Percentiles rank a stretch among this genome's conserved stretches.
Conservation (phyloP, 805 yeast genomes). For the Nakazawaea wickerhamii region DNA sequence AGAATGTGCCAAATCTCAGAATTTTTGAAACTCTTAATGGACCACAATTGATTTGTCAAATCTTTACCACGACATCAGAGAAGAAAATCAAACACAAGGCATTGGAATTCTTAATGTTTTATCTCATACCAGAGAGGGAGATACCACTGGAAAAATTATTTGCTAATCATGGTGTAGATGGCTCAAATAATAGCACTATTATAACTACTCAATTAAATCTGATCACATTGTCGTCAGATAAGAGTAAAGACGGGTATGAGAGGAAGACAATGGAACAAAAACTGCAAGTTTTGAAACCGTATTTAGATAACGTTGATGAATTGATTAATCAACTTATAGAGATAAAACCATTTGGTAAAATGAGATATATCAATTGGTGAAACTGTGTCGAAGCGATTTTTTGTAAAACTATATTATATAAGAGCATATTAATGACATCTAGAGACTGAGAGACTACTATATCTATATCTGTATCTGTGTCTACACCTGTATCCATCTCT, state of each 20-base stretch:
- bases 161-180: not conserved
- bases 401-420: too few relatives aligned
- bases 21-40: slow-evolving; percentile 55
- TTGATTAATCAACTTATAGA: slow-evolving; percentile 39
- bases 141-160: not conserved
- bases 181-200: not conserved
- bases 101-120: slow-evolving; percentile 65
- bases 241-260: slow-evolving; percentile 19
- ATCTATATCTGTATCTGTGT: too few relatives aligned
- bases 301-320: slow-evolving; percentile 41
- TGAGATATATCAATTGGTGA: slow-evolving; percentile 40
- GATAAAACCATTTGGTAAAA: slow-evolving; percentile 44
- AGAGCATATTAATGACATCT: too few relatives aligned
- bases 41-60: slow-evolving; percentile 42
- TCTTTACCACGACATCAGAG: slow-evolving; percentile 33
- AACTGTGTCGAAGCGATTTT: too few relatives aligned
- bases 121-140: slow-evolving; percentile 52
- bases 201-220: not conserved
- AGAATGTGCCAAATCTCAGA: slow-evolving; percentile 52
- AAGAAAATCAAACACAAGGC: slow-evolving; percentile 57
- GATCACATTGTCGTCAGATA: not conserved
- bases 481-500: too few relatives aligned
- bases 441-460: not conserved
- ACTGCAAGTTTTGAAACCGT: slow-evolving; percentile 34
- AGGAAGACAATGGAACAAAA: slow-evolving; percentile 40